A percentile compares a stretch with the other conserved stretches of the same genome.
These are phyloP conservation scores for Debaryomycetaceae sp. DNA, from an alignment of 1,139 yeast genomes.

Conservation along the genomic window DNA sequence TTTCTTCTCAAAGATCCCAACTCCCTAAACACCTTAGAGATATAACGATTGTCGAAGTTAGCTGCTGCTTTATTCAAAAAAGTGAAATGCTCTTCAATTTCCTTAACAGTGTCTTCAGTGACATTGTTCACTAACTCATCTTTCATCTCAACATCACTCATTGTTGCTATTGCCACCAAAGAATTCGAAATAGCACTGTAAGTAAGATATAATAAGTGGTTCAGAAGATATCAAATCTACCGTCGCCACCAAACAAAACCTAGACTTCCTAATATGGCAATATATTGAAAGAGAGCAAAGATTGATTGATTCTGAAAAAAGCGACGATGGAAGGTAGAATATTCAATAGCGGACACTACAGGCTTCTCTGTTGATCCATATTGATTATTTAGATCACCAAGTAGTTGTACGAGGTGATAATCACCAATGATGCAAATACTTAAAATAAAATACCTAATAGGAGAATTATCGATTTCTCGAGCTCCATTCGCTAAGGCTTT, in stretches of 20 bases:
- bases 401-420: no score
- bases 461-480: no score
- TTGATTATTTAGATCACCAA: no score
- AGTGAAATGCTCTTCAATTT: slow-evolving; percentile 52
- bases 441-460: no score
- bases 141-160: slow-evolving; percentile 29
- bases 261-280: slow-evolving; percentile 14
- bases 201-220: neutral
- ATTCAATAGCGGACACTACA: no score
- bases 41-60: slow-evolving; percentile 80
- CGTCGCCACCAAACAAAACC: slow-evolving; percentile 9
- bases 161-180: neutral
- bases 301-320: neutral
- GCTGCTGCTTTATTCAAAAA: slow-evolving; percentile 69
- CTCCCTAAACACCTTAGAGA: slow-evolving; percentile 82
- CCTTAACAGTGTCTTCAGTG: slow-evolving; percentile 23
- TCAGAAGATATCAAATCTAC: neutral
- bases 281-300: neutral
- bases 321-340: neutral
- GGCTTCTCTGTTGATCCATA: no score
- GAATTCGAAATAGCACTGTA: neutral
- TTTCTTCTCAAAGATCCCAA: slow-evolving; percentile 71
- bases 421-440: no score
- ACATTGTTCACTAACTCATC: slow-evolving; percentile 16
- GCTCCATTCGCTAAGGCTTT: no score